Evolutionary conservation across 805 yeast genomes (phyloP).

Genomic region (Saccharomycopsis guyanensis): DNA sequence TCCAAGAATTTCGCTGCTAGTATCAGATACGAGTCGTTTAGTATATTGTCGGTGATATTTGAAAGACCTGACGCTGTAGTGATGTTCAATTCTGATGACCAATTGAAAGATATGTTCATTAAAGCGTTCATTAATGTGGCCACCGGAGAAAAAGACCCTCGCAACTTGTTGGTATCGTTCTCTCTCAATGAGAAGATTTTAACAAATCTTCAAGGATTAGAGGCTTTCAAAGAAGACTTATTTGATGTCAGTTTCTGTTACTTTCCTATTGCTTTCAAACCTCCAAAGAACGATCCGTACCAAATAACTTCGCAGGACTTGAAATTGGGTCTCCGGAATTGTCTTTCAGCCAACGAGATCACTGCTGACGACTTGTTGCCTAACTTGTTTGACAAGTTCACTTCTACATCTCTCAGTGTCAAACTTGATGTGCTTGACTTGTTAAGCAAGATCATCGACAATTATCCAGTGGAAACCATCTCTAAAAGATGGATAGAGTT

Average conservation of each 20-base stretch:
- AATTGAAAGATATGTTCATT: conserved; percentile 37
- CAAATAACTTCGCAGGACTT: conserved; percentile 69
- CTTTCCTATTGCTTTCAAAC: conserved; percentile 91
- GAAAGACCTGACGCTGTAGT: conserved; percentile 26
- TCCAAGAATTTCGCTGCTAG: conserved; percentile 54
- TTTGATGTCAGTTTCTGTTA: conserved; percentile 91
- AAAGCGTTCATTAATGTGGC: conserved; percentile 60
- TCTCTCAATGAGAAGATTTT: conserved; percentile 43
- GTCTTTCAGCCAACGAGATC: conserved; percentile 51
- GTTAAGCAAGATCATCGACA: conserved; percentile 45
- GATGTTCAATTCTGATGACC: background rate
- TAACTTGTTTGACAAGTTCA: conserved; percentile 68
- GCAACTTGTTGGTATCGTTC: conserved; percentile 70
- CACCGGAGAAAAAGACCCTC: conserved; percentile 90
- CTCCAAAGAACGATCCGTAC: conserved; percentile 77
- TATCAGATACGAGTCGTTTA: conserved; percentile 53
- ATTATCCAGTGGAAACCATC: conserved; percentile 43
- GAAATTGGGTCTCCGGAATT: conserved; percentile 50
- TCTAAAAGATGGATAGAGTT: conserved; percentile 59
- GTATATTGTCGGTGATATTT: conserved; percentile 35
- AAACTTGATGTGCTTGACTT: conserved; percentile 69
- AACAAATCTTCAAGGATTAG: conserved; percentile 31
- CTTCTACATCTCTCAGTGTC: conserved; percentile 66
- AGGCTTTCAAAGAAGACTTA: conserved; percentile 49
- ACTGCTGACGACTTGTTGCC: conserved; percentile 73